Evolutionary conservation across 2,329 filamentous ascomycete genomes (phyloP), one percentile per base, ranked within the genome.

Genomic region (Fusarium sp.): DNA sequence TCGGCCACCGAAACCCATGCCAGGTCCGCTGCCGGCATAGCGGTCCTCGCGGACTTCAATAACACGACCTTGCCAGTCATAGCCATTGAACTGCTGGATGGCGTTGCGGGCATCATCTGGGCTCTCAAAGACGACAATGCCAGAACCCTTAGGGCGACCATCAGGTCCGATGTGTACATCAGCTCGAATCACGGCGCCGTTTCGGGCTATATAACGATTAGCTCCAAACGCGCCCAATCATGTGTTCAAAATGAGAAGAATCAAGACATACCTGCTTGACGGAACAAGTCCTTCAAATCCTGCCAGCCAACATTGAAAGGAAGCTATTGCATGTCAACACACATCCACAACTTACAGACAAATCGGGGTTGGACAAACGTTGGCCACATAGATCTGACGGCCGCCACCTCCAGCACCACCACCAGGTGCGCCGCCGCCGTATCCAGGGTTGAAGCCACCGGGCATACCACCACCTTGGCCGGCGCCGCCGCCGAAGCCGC

Each of bases 261-360:
- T 17, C 18, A 54, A 48, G 57, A 88, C 94, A 89, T 88, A 98
- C 95, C 94, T 85, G 96, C 95, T 89, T 98, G 95, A 81, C 96
- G 94, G 89, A 99, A 99, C 77, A 99, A 89, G 84, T 99, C 96
- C 87, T 99, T 99, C 78, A 99, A 87, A 84, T 99, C 96, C 86
- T 99, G 96, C 96, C 96, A 99, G 82, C 96, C 96, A 78, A 97
- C 94, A 75, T 94, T 97, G 86, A 95, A 99, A 26, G 96, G 96
- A 78, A 99, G 93, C 96, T 99, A 85, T 47, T 75, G 65, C 36
- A 38, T 62, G 74, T 66, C 57, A 77, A 71, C 41, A 74, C 51
- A 41, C 52, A n/a, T 73, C 64, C 68, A 74, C 42, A 32, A 57
- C 36, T 26, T 57, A 44, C 51, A 52, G 51, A 55, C 30, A 54